Base-by-base conservation (phyloP, 1,139 yeast genomes). In the Scheffersomyces illinoinensis region DNA sequence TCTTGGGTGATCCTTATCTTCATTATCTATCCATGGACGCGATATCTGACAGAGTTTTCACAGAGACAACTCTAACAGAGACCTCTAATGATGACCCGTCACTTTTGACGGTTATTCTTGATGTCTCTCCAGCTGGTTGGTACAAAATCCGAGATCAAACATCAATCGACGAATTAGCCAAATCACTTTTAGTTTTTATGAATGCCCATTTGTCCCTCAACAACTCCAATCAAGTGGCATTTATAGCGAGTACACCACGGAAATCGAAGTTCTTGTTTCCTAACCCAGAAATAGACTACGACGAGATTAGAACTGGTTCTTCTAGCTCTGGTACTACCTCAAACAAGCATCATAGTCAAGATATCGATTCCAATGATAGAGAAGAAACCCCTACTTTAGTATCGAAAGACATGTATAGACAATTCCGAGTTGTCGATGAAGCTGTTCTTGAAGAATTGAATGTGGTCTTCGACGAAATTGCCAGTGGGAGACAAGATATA, bases 131-230 rank as follows among this genome's bases (percentile, higher is more conserved):
- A 0, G 72, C 77, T 49, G 88, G 91, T 53, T 93, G 98, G 98
- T 84, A 80, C 56, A 77, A 79, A 52, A 75, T 88, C 47, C 69
- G 71, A 33, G 76, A 82, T 50, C 76, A 78, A 54, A 72, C 84
- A 3, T 67, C 85, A 2, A 71, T 90, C 43, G 79, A 82, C 60
- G 86, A 86, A 54, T 84, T 88, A 23, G 76, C 86, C 23, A 84
- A 88, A 61, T 78, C 91, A 5, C 70, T 91, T 12, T 71, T 90
- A 53, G 91, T 92, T 47, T 87, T 88, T 67, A 73, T 93, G 59
- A 95, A 95, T 70, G 93, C 96, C 0, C 99, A 95, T 72, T 72
- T 96, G 55, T 88, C 99, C 0, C 79, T 92, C 58, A 91, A 92
- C 73, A 91, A 91, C 68, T 86, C 93, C 48, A 95, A 95, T 71